phyloP scores from a whole-genome alignment of 495 filamentous ascomycete species.

The Daldinia bambusicola region DNA sequence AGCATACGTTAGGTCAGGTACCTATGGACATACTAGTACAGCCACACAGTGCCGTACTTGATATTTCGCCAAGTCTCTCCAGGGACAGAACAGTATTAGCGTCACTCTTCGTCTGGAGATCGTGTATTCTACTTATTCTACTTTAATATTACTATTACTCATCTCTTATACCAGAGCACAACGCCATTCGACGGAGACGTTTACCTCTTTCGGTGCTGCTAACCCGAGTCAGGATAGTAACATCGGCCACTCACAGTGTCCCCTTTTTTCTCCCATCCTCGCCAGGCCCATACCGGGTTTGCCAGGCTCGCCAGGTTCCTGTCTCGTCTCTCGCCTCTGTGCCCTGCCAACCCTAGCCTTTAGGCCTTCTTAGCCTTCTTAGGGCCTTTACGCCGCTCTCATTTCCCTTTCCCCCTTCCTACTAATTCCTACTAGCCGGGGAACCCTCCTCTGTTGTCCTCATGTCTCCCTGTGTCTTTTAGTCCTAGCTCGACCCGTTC shows the following conservation, averaged over 20 bases:
- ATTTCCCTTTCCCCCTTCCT: slow-evolving; percentile 37
- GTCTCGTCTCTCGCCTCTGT: slow-evolving; percentile 39
- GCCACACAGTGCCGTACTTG: slow-evolving; percentile 34
- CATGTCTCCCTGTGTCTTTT: not conserved
- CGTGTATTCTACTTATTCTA: slow-evolving; percentile 38
- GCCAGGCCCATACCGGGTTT: no score
- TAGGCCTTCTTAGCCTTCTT: slow-evolving; percentile 23
- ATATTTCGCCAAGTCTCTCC: slow-evolving; percentile 22
- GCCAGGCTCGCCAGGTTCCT: slow-evolving; percentile 15
- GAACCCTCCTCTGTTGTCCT: slow-evolving; percentile 16
- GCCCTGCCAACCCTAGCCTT: slow-evolving; percentile 15
- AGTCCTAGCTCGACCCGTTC: slow-evolving; percentile 20
- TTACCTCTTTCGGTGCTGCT: slow-evolving; percentile 37
- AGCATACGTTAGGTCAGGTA: no score
- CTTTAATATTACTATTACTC: slow-evolving; percentile 41
- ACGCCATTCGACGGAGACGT: slow-evolving; percentile 39
- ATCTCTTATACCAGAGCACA: slow-evolving; percentile 41
- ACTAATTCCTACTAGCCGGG: slow-evolving; percentile 28
- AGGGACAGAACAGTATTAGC: slow-evolving; percentile 33
- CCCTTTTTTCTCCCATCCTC: not conserved
- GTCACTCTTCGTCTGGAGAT: slow-evolving; percentile 24
- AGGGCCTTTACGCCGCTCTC: slow-evolving; percentile 39
- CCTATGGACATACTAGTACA: slow-evolving; percentile 6
- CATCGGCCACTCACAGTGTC: slow-evolving; percentile 42
- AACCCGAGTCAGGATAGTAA: slow-evolving; percentile 43